Conservation (phyloP, 441 rosid genomes). For the Flueggea neowawraea region DNA sequence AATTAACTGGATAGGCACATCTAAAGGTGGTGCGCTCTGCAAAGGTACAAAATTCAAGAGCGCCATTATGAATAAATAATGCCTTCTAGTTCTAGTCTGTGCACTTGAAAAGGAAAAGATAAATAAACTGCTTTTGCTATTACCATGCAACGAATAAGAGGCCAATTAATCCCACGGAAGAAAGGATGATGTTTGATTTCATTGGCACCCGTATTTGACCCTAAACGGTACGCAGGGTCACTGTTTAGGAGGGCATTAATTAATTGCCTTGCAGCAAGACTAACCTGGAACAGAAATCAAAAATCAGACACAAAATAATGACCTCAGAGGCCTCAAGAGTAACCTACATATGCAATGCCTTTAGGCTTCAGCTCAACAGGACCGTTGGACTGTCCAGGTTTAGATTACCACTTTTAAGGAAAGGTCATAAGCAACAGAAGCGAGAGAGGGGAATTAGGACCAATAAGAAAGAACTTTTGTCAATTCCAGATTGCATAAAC, state of each 20-base stretch:
- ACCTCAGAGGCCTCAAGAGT: neutral
- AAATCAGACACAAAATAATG: neutral
- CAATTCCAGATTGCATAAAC: no score
- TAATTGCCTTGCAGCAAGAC: constrained; percentile 83
- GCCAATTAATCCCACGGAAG: constrained; percentile 90
- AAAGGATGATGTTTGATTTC: constrained; percentile 94
- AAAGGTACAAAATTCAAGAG: constrained; percentile 10
- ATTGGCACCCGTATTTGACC: constrained; percentile 74
- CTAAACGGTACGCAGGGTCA: constrained; percentile 77
- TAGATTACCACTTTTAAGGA: no score
- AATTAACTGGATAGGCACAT: constrained; percentile 48
- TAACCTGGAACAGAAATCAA: constrained; percentile 49
- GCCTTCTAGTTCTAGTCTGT: neutral
- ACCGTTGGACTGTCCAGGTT: no score
- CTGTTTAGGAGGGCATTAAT: constrained; percentile 65
- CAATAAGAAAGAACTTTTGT: no score
- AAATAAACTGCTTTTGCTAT: neutral
- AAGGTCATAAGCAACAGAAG: no score
- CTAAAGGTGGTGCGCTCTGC: constrained; percentile 86
- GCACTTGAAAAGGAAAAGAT: neutral
- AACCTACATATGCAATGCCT: neutral
- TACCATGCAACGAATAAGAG: constrained; percentile 95
- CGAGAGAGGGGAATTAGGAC: no score
- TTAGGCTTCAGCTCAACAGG: neutral
- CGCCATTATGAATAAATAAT: constrained; percentile 7